Evolutionary conservation across 176 grass and related monocot species (phyloP).

Genomic region (Pharus latifolius): DNA sequence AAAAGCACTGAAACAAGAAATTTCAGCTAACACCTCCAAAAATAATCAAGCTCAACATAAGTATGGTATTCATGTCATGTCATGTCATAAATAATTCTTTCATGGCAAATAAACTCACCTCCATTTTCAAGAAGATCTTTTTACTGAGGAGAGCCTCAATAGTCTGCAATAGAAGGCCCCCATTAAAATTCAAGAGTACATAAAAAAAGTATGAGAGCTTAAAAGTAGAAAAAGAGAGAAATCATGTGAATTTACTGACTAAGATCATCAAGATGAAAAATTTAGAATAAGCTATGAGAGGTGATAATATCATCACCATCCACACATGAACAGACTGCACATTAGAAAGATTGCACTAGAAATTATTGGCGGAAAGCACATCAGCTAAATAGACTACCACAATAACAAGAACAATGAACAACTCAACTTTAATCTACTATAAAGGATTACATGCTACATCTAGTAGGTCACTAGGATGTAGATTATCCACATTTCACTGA

Average conservation of each 20-base stretch:
- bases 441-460: too few relatives aligned
- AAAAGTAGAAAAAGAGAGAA: slow-evolving; percentile 3
- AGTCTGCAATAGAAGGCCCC: slow-evolving; percentile 63
- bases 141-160: slow-evolving; percentile 86
- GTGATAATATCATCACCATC: neutral
- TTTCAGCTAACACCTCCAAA: neutral
- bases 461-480: too few relatives aligned
- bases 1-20: neutral
- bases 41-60: neutral
- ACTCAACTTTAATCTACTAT: too few relatives aligned
- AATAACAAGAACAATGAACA: neutral
- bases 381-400: neutral
- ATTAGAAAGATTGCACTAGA: neutral
- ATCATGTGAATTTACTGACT: neutral
- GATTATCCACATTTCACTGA: too few relatives aligned
- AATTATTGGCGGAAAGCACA: neutral
- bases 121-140: slow-evolving; percentile 61
- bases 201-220: slow-evolving; percentile 1
- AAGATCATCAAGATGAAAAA: neutral
- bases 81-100: neutral
- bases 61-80: neutral
- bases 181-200: slow-evolving; percentile 6
- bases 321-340: neutral
- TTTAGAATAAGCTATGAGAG: neutral
- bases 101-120: slow-evolving; percentile 56